These are phyloP conservation scores for Cyclostephanos tholiformis DNA, from an alignment of 108 stramenopile genomes.

Conservation along the genomic window DNA sequence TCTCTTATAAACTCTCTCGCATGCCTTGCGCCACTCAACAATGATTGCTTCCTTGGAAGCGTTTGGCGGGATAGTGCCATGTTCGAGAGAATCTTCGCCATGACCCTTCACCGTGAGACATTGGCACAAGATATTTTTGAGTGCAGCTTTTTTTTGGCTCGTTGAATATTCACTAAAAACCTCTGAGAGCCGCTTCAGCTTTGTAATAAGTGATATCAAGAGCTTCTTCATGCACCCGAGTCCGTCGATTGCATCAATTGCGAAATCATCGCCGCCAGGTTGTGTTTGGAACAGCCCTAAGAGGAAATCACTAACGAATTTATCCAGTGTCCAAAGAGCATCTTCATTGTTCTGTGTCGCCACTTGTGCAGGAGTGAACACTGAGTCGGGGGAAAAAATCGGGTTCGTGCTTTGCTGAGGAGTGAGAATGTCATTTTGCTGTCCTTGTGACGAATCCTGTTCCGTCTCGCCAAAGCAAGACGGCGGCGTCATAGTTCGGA, in stretches of 20 bases:
- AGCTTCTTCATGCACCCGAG: constrained; percentile 24
- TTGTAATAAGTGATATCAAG: constrained; percentile 29
- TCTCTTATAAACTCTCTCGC: constrained; percentile 80
- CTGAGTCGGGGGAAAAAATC: constrained; percentile 31
- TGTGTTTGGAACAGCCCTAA: constrained; percentile 25
- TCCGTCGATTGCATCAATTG: constrained; percentile 10
- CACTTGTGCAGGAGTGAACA: constrained; percentile 27
- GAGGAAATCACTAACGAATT: constrained; percentile 43
- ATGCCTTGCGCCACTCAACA: constrained; percentile 73
- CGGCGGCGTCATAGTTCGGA: constrained; percentile 79
- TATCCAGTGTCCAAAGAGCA: constrained; percentile 37
- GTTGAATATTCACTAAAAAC: not conserved
- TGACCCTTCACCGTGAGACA: constrained; percentile 58
- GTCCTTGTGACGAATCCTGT: not conserved
- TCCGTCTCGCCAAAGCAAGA: constrained; percentile 55
- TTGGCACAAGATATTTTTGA: constrained; percentile 35
- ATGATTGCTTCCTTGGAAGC: constrained; percentile 30
- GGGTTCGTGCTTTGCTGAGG: constrained; percentile 4
- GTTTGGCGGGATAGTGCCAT: constrained; percentile 14
- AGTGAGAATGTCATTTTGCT: constrained; percentile 5
- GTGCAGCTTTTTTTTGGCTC: constrained; percentile 15
- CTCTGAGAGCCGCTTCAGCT: constrained; percentile 27
- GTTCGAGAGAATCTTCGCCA: constrained; percentile 59
- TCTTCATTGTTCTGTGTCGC: constrained; percentile 17
- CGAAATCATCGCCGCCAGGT: constrained; percentile 3